Evolutionary conservation across 768 basidiomycete genomes (phyloP).

Genomic region (Boletus vermiculosoides): DNA sequence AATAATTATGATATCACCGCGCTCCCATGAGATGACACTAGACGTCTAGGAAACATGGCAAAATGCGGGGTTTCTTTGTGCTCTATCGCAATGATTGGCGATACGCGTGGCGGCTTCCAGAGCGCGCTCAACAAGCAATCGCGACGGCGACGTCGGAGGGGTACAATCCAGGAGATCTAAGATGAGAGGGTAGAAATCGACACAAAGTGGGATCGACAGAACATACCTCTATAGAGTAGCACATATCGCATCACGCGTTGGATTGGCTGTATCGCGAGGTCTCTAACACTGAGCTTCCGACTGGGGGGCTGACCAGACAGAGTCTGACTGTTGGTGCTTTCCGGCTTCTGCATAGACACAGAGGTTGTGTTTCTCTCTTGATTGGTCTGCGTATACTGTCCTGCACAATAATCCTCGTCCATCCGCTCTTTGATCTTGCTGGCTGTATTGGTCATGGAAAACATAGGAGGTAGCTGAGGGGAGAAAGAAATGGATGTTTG

Average conservation of each 20-base stretch:
- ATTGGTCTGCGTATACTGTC: neutral
- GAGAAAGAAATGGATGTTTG: conserved; percentile 2
- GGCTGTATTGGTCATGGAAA: conserved; percentile 7
- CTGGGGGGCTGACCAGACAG: conserved; percentile 4
- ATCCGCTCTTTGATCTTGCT: conserved; percentile 3
- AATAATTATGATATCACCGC: conserved; percentile 3
- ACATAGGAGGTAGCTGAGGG: conserved; percentile 14
- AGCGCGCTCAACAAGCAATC: conserved; percentile 55
- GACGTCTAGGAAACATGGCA: conserved; percentile 21
- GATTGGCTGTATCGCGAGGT: conserved; percentile 61
- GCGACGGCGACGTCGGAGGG: conserved; percentile 47
- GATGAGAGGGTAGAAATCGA: conserved; percentile 1
- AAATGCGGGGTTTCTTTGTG: conserved; percentile 55
- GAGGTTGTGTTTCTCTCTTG: neutral
- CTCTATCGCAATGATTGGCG: conserved; percentile 58
- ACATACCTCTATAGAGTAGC: conserved; percentile 55
- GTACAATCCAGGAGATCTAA: conserved; percentile 53
- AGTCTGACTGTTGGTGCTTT: neutral
- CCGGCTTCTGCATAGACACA: neutral
- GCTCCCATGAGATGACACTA: neutral
- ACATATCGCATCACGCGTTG: conserved; percentile 66
- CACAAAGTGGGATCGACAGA: neutral
- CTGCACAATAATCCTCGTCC: conserved; percentile 3
- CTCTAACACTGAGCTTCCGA: conserved; percentile 42
- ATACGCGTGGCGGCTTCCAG: conserved; percentile 57